Base-by-base conservation (phyloP, 495 filamentous ascomycete species). In the Trichoderma reesei region DNA sequence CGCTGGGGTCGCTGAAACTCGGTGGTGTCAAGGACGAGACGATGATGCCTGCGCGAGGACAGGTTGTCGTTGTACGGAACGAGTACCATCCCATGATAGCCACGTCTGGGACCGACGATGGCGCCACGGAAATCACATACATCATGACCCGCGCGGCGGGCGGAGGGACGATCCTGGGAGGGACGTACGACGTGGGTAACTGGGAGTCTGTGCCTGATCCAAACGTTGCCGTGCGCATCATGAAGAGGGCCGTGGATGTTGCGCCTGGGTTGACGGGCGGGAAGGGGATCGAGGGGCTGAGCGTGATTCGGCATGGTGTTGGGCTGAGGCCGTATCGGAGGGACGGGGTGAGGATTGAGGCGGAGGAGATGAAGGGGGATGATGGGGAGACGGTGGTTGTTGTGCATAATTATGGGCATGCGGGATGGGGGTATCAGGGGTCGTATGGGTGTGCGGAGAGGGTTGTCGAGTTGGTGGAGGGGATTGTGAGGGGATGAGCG, bases 321-420 rank as follows among this genome's bases (percentile, higher is more conserved):
- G 94, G 95, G 11, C 72, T 98, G 71, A 80, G 94, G 66, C 94
- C 94, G 33, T 73, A 87, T 63, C 80, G 94, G 60, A 76, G 85
- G 26, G 87, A 82, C 8, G 93, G 95, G 0, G 86, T 88, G 14
- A 82, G 94, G 46, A 80, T 98, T 56, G 94, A 96, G 76, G 90
- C 83, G 72, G 92, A 97, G 73, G 80, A 78, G 67, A 83, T 92
- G 26, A 73, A 81, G 31, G 87, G 82, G n/a, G 80, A 70, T 33
- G 73, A 81, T 34, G 87, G 82, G n/a, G 80, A 70, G 36, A 79
- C 84, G 0, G 85, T 82, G 0, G 85, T 82, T 76, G 85, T 96
- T 10, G 91, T 99, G 66, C 94, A 99, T 72, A 93, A 96, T 68
- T 99, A 99, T 72, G 95, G 95, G 10, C 93, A 96, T 78, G 92